phyloP scores from a whole-genome alignment of 345 rosid species.

The Brassica cretica region DNA sequence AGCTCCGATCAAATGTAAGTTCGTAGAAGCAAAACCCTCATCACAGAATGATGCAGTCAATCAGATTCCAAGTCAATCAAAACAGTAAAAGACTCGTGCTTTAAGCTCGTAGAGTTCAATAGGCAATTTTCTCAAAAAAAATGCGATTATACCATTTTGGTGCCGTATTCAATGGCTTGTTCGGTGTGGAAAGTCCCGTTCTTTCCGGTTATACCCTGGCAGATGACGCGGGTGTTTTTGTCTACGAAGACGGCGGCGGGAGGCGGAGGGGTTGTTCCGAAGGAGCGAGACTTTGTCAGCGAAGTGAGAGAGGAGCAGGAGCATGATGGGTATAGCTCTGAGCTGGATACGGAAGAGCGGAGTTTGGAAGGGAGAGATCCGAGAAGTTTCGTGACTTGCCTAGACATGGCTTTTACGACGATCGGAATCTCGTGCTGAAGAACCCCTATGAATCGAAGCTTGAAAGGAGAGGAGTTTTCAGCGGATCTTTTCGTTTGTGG shows the following conservation, averaged over 20 bases:
- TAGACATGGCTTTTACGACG: conserved; percentile 26
- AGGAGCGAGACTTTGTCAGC: conserved; percentile 43
- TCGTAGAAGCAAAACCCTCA: not conserved
- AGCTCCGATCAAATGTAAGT: not conserved
- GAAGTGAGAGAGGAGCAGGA: conserved; percentile 28
- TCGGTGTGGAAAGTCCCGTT: conserved; percentile 93
- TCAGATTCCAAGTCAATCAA: not conserved
- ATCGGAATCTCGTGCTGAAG: conserved; percentile 11
- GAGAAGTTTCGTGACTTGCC: conserved; percentile 36
- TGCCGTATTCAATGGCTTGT: conserved; percentile 95
- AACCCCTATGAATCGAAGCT: conserved; percentile 18
- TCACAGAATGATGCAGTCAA: not conserved
- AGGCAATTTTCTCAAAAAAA: too few relatives aligned
- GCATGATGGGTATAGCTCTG: conserved; percentile 29
- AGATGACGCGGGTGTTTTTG: conserved; percentile 82
- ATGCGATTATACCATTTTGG: conserved; percentile 24
- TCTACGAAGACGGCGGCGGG: conserved; percentile 85
- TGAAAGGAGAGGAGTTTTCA: not conserved
- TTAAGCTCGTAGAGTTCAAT: not conserved
- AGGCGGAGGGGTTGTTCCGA: conserved; percentile 55
- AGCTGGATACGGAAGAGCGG: conserved; percentile 22
- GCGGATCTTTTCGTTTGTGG: conserved; percentile 5
- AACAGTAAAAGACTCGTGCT: not conserved
- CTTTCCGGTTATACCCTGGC: conserved; percentile 95
- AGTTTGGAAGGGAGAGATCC: conserved; percentile 29